Evolutionary conservation across 805 yeast genomes (phyloP).

Genomic region (Kurtzmaniella fragi): DNA sequence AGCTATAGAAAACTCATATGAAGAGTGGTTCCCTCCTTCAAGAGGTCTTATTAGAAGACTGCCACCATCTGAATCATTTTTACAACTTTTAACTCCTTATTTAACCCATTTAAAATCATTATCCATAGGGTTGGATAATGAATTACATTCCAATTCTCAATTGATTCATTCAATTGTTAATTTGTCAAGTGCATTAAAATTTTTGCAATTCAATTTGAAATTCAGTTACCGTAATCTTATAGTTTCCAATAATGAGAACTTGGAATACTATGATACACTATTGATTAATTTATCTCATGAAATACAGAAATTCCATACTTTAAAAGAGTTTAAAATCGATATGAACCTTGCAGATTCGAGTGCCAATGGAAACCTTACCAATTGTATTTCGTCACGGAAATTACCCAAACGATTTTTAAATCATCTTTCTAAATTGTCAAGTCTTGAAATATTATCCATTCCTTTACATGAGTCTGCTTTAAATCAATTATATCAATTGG

Average conservation of each 20-base stretch:
- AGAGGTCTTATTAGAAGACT: constrained; percentile 6
- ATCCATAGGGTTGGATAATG: constrained; percentile 8
- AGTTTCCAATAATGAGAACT: neutral
- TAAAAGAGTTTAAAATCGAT: constrained; percentile 3
- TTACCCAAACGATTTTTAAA: constrained; percentile 6
- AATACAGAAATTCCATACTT: constrained; percentile 4
- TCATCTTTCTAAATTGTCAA: constrained; percentile 3
- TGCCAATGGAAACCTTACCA: no score
- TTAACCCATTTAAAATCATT: constrained; percentile 4
- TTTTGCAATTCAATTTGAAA: constrained; percentile 4
- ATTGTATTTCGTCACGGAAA: neutral
- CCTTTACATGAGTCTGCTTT: no score
- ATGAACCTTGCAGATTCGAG: constrained; percentile 4
- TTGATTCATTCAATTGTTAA: constrained; percentile 4
- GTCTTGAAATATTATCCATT: neutral
- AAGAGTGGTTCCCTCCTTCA: constrained; percentile 1
- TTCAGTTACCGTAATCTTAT: constrained; percentile 6
- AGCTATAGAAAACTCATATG: constrained; percentile 10
- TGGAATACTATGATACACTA: constrained; percentile 4
- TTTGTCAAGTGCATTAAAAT: constrained; percentile 1
- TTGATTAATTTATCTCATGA: constrained; percentile 1
- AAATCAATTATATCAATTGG: neutral
- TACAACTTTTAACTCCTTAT: constrained; percentile 6
- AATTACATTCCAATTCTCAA: constrained; percentile 8
- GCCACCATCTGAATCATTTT: constrained; percentile 7